These are phyloP conservation scores for Sicyos edulis DNA, from an alignment of 306 rosid genomes.

Conservation along the genomic window DNA sequence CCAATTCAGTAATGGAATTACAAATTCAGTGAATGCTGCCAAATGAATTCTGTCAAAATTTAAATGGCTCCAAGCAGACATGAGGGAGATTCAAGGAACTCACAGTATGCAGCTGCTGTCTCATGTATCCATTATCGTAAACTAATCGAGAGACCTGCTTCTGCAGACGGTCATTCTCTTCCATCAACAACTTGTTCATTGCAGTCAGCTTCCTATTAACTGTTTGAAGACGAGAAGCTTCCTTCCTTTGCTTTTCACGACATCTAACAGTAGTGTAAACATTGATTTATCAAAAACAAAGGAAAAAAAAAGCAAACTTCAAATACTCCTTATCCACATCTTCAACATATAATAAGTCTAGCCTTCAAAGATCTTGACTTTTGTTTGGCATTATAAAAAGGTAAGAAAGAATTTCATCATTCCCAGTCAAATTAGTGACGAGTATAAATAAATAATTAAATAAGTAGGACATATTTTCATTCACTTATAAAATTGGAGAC, in stretches of 20 bases:
- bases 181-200: conserved; percentile 88
- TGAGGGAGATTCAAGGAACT: conserved; percentile 10
- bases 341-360: background rate
- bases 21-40: background rate
- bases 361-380: background rate
- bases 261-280: conserved; percentile 37
- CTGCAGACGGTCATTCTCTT: conserved; percentile 95
- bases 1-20: background rate
- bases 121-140: conserved; percentile 81
- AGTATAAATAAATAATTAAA: background rate
- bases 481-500: background rate
- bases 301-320: background rate
- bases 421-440: background rate
- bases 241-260: conserved; percentile 97
- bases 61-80: background rate
- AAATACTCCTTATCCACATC: background rate
- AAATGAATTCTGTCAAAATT: background rate
- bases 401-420: background rate
- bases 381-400: background rate
- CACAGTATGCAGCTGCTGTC: conserved; percentile 66
- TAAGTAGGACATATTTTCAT: background rate
- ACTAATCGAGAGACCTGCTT: conserved; percentile 93
- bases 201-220: conserved; percentile 85
- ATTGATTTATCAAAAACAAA: background rate
- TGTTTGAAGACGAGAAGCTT: conserved; percentile 84